These are phyloP conservation scores for Pseudognaphalium luteoalbum DNA, from an alignment of 129 eudicot species.

Conservation along the genomic window DNA sequence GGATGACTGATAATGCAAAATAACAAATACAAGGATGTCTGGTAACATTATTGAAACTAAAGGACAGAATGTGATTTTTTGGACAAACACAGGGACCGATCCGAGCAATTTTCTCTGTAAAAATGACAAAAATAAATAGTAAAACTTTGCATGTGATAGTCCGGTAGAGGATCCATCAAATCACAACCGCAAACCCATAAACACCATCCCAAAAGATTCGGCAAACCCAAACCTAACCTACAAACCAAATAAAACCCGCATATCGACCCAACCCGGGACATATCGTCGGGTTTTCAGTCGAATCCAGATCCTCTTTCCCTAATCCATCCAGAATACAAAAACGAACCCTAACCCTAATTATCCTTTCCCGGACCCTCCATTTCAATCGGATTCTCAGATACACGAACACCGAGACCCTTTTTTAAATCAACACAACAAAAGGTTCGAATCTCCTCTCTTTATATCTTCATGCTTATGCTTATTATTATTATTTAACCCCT, in stretches of 20 bases:
- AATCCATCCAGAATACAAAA: not conserved
- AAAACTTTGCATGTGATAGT: not conserved
- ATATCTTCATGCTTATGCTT: not conserved
- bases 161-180: slow-evolving; percentile 12
- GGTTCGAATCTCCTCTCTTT: slow-evolving; percentile 27
- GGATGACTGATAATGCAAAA: too few relatives aligned
- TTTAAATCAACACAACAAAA: slow-evolving; percentile 16
- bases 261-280: slow-evolving; percentile 18
- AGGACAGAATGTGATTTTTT: too few relatives aligned
- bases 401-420: slow-evolving; percentile 23
- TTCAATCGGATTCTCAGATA: slow-evolving; percentile 23
- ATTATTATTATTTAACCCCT: not conserved
- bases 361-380: slow-evolving; percentile 29
- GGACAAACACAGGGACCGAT: too few relatives aligned
- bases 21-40: too few relatives aligned
- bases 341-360: slow-evolving; percentile 29
- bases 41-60: too few relatives aligned
- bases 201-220: slow-evolving; percentile 24
- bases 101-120: too few relatives aligned
- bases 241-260: slow-evolving; percentile 3
- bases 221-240: slow-evolving; percentile 4
- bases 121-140: too few relatives aligned
- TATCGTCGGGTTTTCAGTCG: slow-evolving; percentile 27
- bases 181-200: slow-evolving; percentile 35
- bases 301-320: slow-evolving; percentile 26